Base-by-base conservation (phyloP, 2,329 filamentous ascomycete species). In the Pseudogymnoascus sp. region DNA sequence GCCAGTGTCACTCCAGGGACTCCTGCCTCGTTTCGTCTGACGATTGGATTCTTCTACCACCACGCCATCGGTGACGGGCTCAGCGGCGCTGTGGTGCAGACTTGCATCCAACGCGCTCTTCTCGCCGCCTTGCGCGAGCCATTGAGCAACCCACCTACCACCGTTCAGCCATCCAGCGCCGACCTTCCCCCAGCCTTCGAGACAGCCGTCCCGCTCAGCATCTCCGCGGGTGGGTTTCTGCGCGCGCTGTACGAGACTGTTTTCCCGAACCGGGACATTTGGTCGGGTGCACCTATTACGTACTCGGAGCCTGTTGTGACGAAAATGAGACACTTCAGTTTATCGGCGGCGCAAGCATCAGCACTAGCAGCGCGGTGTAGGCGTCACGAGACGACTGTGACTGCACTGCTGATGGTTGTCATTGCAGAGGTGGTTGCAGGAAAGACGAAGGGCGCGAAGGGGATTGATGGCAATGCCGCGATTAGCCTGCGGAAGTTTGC, bases 41-140 rank as follows among this genome's bases (percentile, higher is more conserved):
- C 57, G 62, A 30, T 81, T 11, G 64, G 77, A 5, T 81, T 83
- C 64, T 72, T 75, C 4, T 80, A 73, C 34, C 82, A 85, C 63
- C 82, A 85, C 64, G 73, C 75, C 0, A 71, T 84, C 16, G 74
- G 75, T 22, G 82, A 85, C 64, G 82, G 82, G 1, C 71, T 75
- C 11, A 77, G 77, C 64, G 78, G 76, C 0, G 70, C 71, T 28
- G 66, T 14, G 25, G 43, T 50, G 16, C 43, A 50, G 43, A 50
- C 7, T 9, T 30, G 43, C 14, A 50, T 50, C 43, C 43, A 50
- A 8, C 43, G n/a, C 4, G 25, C 75, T 1, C 83, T 85, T 64
- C 82, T 85, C 63, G 69, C 74, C 30, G 70, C 73, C 1, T 69
- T 85, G 0, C 72, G 79, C 3, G 65, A 70, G 2, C 74, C 78